Evolutionary conservation across 352 stramenopile species (phyloP).

Genomic region (Pythium chondricola): DNA sequence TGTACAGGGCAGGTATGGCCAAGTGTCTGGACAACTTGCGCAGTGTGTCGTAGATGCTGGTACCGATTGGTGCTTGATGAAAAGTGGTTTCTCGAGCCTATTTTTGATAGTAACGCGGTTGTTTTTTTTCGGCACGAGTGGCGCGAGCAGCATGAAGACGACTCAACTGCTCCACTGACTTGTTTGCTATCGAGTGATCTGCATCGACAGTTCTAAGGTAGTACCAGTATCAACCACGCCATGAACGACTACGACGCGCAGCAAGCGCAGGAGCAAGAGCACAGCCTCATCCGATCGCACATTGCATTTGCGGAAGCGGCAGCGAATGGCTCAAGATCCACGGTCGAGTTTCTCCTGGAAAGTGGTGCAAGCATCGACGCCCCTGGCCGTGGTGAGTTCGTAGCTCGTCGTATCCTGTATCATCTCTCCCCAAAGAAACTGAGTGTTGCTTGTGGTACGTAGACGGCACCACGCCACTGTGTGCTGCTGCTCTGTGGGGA

Average conservation of each 20-base stretch:
- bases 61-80: no score
- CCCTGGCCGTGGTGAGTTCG: conserved; percentile 22
- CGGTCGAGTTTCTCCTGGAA: conserved; percentile 32
- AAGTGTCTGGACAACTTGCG: conserved; percentile 30
- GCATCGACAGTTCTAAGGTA: no score
- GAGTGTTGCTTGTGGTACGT: not conserved
- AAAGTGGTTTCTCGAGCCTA: no score
- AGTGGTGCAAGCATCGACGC: conserved; percentile 28
- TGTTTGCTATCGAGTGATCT: no score
- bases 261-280: conserved; percentile 16
- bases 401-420: not conserved
- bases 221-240: no score
- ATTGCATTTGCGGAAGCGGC: conserved; percentile 30
- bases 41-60: conserved; percentile 8
- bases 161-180: no score
- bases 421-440: not conserved
- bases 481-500: conserved; percentile 28
- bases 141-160: no score
- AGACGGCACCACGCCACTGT: conserved; percentile 33
- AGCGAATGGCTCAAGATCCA: conserved; percentile 30
- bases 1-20: conserved; percentile 26
- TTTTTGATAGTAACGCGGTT: no score
- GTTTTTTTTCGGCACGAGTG: no score
- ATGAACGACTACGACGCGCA: conserved; percentile 9
- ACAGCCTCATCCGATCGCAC: conserved; percentile 25